Base-by-base conservation (phyloP, 1,284 basidiomycete genomes). In the Puccinia triticina region DNA sequence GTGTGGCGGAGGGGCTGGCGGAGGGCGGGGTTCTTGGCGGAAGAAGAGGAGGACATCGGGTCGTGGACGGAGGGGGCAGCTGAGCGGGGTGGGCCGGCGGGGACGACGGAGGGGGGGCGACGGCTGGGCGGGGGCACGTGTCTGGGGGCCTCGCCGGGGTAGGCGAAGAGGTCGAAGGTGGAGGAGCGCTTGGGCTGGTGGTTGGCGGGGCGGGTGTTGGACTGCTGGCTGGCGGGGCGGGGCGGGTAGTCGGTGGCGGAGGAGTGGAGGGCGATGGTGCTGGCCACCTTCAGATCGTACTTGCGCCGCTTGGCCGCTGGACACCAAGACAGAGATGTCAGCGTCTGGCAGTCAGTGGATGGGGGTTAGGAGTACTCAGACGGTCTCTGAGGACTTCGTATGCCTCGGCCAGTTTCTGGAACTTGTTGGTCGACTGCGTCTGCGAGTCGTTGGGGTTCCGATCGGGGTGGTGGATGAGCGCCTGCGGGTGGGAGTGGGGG, bases 381-480 rank as follows among this genome's bases (percentile, higher is more conserved):
- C 75, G 75, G 29, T 77, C 75, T 77, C 59, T 64, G 29, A 77
- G 40, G 1, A 66, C 29, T 61, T 77, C 57, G 48, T 77, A 77
- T 32, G 75, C 75, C 34, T 77, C 75, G n/a, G 57, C 75, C 43
- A 77, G 40, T 50, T 61, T 61, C 59, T 77, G 75, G 37, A 77
- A 77, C 29, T 64, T 77, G 40, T 64, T 64, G 57, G 75, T 77
- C 26, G 75, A 77, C 53, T 74, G 72, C 40, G 48, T 37, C 57
- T 74, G 72, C 40, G 72, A 74, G n/a, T 77, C 57, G 26, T 77
- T 77, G 34, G 75, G 59, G 57, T 77, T 77, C 50, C 75, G 75
- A 77, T 77, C 75, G 16, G 75, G 75, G 48, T 77, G 75, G 43
- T 77, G 75, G 40, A 77, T 77, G n/a, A 77, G 59, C 26, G 75